A percentile compares a stretch with the other conserved stretches of the same genome.
Conservation (phyloP, 768 basidiomycete species). For the Hygrophorus pudorinus region DNA sequence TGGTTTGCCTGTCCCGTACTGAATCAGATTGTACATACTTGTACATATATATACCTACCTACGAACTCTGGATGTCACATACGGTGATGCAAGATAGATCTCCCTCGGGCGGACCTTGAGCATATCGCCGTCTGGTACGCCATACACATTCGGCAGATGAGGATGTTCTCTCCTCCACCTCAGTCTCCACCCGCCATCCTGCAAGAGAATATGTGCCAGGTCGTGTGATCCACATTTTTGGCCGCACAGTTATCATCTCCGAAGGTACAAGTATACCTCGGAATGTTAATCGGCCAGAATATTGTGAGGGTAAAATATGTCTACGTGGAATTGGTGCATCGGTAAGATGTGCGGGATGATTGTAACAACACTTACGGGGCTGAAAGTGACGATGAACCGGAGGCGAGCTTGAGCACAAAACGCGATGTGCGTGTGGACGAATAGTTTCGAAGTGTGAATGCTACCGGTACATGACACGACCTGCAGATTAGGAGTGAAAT, state of each 20-base stretch:
- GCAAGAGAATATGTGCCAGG: slow-evolving; percentile 58
- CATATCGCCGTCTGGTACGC: slow-evolving; percentile 23
- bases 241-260: slow-evolving; percentile 30
- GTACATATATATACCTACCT: slow-evolving; percentile 1
- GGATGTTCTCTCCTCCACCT: slow-evolving; percentile 35
- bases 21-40: slow-evolving; percentile 9
- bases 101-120: slow-evolving; percentile 21
- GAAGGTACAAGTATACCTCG: slow-evolving; percentile 48
- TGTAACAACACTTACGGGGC: slow-evolving; percentile 14
- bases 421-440: slow-evolving; percentile 55
- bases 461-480: slow-evolving; percentile 40
- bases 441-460: slow-evolving; percentile 58
- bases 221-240: slow-evolving; percentile 48
- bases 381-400: slow-evolving; percentile 10
- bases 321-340: slow-evolving; percentile 16
- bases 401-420: slow-evolving; percentile 43
- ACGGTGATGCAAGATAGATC: slow-evolving; percentile 24
- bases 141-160: slow-evolving; percentile 4
- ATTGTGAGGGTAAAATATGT: slow-evolving; percentile 40
- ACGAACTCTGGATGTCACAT: slow-evolving; percentile 11
- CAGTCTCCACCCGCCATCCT: slow-evolving; percentile 61
- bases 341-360: neutral
- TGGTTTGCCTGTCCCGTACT: too few species aligned
- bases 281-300: slow-evolving; percentile 58
- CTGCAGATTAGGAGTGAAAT: slow-evolving; percentile 26